phyloP scores from a whole-genome alignment of 2,329 filamentous ascomycete genomes.

The Alternaria panax region DNA sequence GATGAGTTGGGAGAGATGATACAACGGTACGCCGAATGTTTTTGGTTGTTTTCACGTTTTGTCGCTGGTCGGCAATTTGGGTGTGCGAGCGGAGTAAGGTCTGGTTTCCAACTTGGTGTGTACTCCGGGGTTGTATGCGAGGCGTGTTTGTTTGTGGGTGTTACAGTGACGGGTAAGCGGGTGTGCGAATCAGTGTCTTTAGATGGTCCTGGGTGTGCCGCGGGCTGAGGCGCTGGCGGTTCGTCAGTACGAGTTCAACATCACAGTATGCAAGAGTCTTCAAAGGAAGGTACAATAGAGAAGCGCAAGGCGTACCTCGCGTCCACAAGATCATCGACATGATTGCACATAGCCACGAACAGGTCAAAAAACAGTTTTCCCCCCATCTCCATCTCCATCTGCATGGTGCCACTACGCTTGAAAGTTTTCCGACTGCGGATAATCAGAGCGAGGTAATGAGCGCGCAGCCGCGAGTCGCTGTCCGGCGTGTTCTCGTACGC shows the following conservation, averaged over 20 bases:
- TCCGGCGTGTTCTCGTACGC: conserved; percentile 95
- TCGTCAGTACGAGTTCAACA: conserved; percentile 20
- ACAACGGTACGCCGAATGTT: conserved; percentile 43
- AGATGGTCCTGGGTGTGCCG: conserved; percentile 40
- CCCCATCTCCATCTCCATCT: conserved; percentile 96
- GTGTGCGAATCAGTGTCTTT: conserved; percentile 21
- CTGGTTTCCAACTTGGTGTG: conserved; percentile 19
- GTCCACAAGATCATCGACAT: conserved; percentile 94
- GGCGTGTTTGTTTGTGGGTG: conserved; percentile 22
- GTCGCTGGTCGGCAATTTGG: conserved; percentile 36
- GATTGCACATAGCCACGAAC: conserved; percentile 98
- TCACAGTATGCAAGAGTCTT: conserved; percentile 10
- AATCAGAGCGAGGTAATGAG: conserved; percentile 96
- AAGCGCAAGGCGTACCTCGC: conserved; percentile 62
- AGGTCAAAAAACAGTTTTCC: conserved; percentile 97
- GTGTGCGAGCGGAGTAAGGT: conserved; percentile 16
- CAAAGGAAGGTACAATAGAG: conserved; percentile 10
- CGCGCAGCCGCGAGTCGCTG: conserved; percentile 88
- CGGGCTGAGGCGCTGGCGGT: conserved; percentile 25
- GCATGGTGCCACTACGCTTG: conserved; percentile 98
- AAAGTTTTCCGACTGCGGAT: conserved; percentile 97
- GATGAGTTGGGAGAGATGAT: conserved; percentile 22
- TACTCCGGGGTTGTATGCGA: conserved; percentile 24
- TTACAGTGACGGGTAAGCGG: conserved; percentile 23
- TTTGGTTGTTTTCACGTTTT: conserved; percentile 43